These are phyloP conservation scores for Trametes villosa DNA, from an alignment of 768 basidiomycete species.

Conservation along the genomic window DNA sequence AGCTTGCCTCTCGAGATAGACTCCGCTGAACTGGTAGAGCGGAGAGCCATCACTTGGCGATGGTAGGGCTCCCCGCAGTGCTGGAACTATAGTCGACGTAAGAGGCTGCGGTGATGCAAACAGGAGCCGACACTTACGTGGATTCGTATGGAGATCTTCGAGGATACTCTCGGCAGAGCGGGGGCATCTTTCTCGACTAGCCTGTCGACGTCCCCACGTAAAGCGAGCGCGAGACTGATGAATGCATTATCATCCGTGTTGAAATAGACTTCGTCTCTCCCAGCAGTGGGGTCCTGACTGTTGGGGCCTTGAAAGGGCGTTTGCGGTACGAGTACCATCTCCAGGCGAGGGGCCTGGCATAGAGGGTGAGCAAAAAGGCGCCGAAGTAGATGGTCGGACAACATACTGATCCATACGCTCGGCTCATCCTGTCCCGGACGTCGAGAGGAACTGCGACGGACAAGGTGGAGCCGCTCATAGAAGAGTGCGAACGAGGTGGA, in stretches of 20 bases:
- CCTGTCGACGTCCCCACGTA: background rate
- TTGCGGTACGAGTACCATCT: background rate
- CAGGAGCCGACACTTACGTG: background rate
- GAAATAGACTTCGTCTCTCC: slow-evolving; percentile 1
- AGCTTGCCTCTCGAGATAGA: background rate
- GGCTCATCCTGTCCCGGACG: background rate
- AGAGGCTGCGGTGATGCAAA: background rate
- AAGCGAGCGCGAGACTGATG: background rate
- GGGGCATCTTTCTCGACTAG: background rate
- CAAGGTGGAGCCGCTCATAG: background rate
- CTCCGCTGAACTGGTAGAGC: background rate
- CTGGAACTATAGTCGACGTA: background rate
- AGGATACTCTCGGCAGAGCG: background rate
- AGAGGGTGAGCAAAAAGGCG: background rate
- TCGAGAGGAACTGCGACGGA: background rate
- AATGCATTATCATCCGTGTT: background rate
- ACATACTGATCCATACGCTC: background rate
- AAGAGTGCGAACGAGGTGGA: background rate
- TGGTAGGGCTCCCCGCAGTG: background rate
- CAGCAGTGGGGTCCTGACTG: background rate
- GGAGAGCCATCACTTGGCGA: slow-evolving; percentile 9
- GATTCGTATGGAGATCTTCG: slow-evolving; percentile 9
- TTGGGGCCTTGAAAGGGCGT: background rate
- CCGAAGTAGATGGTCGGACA: no score
- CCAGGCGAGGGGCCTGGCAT: no score